Conservation (phyloP, 805 yeast genomes). For the Saccharomyces mikatae region DNA sequence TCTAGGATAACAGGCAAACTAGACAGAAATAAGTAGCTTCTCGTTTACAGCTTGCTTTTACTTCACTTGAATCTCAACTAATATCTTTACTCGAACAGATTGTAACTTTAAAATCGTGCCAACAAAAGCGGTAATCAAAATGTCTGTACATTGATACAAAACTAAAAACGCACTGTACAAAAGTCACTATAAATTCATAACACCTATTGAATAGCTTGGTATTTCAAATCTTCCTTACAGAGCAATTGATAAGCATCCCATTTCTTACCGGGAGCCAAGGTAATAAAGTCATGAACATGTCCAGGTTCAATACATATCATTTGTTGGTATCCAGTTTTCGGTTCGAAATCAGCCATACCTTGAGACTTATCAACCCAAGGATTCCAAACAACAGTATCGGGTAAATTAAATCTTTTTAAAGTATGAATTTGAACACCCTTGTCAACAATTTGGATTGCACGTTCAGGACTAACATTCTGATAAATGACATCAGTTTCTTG, state of each 20-base stretch:
- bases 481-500: conserved; percentile 86
- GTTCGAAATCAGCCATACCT: conserved; percentile 82
- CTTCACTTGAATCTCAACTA: no score
- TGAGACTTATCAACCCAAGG: conserved; percentile 86
- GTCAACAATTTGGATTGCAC: conserved; percentile 58
- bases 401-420: conserved; percentile 53
- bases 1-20: no score
- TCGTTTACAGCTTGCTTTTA: no score
- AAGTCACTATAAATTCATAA: background rate
- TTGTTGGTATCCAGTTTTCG: conserved; percentile 70
- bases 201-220: conserved; percentile 40
- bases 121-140: background rate
- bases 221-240: conserved; percentile 50
- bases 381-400: conserved; percentile 87
- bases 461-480: conserved; percentile 46
- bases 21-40: no score
- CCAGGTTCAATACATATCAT: conserved; percentile 98
- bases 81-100: no score
- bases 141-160: background rate
- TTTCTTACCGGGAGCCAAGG: conserved; percentile 57
- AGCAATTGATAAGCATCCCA: conserved; percentile 68
- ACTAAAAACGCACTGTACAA: background rate
- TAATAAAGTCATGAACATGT: conserved; percentile 60
- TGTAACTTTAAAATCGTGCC: no score
- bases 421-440: conserved; percentile 65